Conservation (phyloP, 352 stramenopile genomes). For the Pythium brassicae region DNA sequence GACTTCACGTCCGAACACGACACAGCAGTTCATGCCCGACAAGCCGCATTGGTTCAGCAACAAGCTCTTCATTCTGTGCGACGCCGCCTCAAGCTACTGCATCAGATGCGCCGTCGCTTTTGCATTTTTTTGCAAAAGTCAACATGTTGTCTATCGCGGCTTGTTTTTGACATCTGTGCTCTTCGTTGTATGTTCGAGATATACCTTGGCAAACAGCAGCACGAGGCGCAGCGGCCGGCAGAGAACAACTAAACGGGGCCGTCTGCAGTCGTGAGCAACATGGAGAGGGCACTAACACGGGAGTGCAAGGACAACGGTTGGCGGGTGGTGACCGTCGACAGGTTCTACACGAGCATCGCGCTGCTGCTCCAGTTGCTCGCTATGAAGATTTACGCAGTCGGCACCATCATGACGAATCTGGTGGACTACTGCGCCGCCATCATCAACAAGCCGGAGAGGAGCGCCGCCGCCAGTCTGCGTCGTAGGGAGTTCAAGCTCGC, state of each 20-base stretch:
- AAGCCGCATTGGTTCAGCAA: no score
- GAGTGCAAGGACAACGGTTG: neutral
- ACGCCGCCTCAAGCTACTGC: neutral
- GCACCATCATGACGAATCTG: no score
- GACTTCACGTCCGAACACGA: neutral
- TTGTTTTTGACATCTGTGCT: neutral
- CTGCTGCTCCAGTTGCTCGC: neutral
- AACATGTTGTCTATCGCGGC: slow-evolving; percentile 1
- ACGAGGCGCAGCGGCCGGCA: neutral
- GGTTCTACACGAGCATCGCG: slow-evolving; percentile 2
- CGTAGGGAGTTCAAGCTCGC: no score
- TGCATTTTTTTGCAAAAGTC: neutral
- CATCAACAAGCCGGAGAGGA: neutral
- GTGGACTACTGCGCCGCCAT: neutral
- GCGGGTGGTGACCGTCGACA: neutral
- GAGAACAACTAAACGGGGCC: no score
- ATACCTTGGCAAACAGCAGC: slow-evolving; percentile 1
- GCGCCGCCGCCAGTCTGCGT: neutral
- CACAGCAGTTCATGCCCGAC: no score
- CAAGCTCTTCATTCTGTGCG: no score
- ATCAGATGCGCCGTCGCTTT: neutral
- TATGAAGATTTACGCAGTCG: neutral
- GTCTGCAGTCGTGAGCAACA: no score
- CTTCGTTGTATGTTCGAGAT: slow-evolving; percentile 3
- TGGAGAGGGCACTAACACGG: no score